A percentile compares a stretch with the other conserved stretches of the same genome.
Conservation (phyloP, 1,284 basidiomycete genomes). For the Marasmius tenuissimus region DNA sequence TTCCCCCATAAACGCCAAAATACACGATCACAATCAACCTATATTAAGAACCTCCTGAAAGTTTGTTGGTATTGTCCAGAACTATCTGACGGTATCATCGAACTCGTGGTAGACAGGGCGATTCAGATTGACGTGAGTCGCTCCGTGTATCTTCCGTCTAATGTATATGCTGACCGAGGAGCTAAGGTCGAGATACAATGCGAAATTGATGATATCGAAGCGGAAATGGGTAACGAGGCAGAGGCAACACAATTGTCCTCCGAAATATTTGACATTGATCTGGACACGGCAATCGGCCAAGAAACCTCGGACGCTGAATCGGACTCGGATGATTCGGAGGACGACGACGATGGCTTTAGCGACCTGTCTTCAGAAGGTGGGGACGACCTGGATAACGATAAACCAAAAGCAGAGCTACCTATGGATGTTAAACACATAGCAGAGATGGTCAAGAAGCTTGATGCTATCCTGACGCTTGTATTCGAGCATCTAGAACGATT, state of each 20-base stretch:
- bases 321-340: constrained; percentile 53
- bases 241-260: constrained; percentile 47
- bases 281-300: constrained; percentile 78
- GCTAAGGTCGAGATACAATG: constrained; percentile 93
- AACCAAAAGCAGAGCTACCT: constrained; percentile 41
- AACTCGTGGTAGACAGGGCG: constrained; percentile 86
- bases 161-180: neutral
- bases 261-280: constrained; percentile 77
- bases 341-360: constrained; percentile 52
- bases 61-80: constrained; percentile 91
- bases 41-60: constrained; percentile 87
- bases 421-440: constrained; percentile 71
- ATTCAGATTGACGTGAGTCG: constrained; percentile 90
- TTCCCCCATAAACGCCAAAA: constrained; percentile 95
- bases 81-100: constrained; percentile 82
- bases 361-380: constrained; percentile 72
- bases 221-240: constrained; percentile 37
- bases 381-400: constrained; percentile 48
- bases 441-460: constrained; percentile 89
- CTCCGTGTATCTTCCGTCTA: constrained; percentile 7
- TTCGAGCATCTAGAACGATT: constrained; percentile 63
- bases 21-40: constrained; percentile 82
- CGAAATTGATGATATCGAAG: constrained; percentile 90
- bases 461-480: constrained; percentile 82
- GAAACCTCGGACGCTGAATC: constrained; percentile 57